These are phyloP conservation scores for Solanum hybrid DNA, from an alignment of 305 asterid species.

Conservation along the genomic window DNA sequence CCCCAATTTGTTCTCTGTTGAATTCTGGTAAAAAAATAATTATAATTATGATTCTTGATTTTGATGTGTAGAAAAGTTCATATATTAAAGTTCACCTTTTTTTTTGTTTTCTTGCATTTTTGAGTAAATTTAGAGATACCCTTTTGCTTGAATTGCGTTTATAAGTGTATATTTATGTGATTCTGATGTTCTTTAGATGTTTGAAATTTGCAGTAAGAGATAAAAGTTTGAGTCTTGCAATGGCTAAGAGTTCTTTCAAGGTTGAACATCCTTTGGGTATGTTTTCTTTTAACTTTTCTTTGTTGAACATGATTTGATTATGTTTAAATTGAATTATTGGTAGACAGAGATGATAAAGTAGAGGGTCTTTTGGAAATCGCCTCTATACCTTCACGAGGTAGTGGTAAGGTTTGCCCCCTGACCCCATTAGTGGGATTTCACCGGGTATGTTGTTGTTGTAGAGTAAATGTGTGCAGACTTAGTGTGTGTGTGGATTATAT, in stretches of 20 bases:
- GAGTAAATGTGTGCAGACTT: not conserved
- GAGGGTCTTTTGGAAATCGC: not conserved
- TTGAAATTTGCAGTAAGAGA: conserved; percentile 19
- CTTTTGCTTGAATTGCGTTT: not conserved
- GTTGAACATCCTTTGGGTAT: conserved; percentile 77
- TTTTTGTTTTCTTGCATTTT: not conserved
- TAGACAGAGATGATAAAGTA: not conserved
- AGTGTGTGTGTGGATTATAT: not conserved
- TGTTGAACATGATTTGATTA: not conserved
- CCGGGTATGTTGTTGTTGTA: not conserved
- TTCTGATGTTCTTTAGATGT: conserved; percentile 13
- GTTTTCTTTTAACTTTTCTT: not conserved
- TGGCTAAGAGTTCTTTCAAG: conserved; percentile 73
- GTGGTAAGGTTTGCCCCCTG: not conserved
- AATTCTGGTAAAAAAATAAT: no score
- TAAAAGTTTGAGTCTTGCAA: conserved; percentile 23
- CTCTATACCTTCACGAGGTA: not conserved
- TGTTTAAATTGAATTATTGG: not conserved
- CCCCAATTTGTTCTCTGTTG: not conserved
- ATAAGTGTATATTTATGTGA: not conserved
- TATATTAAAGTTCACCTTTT: not conserved
- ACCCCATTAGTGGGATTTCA: not conserved
- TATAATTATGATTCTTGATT: not conserved
- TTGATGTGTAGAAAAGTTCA: not conserved
- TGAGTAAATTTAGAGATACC: not conserved